A percentile compares a stretch with the other conserved stretches of the same genome.
These are phyloP conservation scores for Pigoraptor vietnamica DNA, from an alignment of 78 protist species.

Conservation along the genomic window DNA sequence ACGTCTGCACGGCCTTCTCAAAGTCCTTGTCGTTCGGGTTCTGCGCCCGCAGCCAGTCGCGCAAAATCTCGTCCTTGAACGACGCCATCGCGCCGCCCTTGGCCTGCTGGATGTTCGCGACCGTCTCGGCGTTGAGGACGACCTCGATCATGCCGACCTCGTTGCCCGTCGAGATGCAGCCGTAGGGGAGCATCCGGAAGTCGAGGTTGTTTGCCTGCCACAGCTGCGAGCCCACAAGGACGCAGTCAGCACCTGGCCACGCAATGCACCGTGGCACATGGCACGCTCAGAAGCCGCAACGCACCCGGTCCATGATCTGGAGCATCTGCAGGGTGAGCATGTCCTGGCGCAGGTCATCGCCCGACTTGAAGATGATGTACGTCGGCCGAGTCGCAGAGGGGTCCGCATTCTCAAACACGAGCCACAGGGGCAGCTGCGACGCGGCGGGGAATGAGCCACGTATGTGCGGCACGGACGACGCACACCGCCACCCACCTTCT, in stretches of 20 bases:
- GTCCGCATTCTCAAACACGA: conserved; percentile 76
- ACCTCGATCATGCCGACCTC: conserved; percentile 83
- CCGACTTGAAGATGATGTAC: conserved; percentile 78
- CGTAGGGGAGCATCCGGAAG: conserved; percentile 67
- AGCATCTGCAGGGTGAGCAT: conserved; percentile 89
- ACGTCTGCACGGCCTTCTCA: conserved; percentile 69
- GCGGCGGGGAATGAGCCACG: background rate
- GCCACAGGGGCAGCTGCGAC: conserved; percentile 77
- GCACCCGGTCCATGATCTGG: conserved; percentile 72
- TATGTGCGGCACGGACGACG: background rate
- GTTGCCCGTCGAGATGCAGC: conserved; percentile 83
- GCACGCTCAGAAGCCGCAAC: conserved; percentile 74
- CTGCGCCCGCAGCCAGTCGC: conserved; percentile 64
- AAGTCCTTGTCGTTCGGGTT: conserved; percentile 41
- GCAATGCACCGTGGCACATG: conserved; percentile 34
- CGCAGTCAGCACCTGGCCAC: background rate
- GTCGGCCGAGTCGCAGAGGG: conserved; percentile 4
- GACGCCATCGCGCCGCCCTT: conserved; percentile 80
- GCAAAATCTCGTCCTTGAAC: conserved; percentile 52
- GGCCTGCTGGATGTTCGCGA: conserved; percentile 52
- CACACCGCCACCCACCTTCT: conserved; percentile 55
- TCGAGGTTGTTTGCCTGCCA: conserved; percentile 77
- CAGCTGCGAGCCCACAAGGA: conserved; percentile 40
- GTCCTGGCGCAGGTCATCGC: conserved; percentile 95
- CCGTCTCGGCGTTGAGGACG: conserved; percentile 76